These are phyloP conservation scores for Isabelozyma gotoi DNA, from an alignment of 805 yeast genomes.

Conservation along the genomic window DNA sequence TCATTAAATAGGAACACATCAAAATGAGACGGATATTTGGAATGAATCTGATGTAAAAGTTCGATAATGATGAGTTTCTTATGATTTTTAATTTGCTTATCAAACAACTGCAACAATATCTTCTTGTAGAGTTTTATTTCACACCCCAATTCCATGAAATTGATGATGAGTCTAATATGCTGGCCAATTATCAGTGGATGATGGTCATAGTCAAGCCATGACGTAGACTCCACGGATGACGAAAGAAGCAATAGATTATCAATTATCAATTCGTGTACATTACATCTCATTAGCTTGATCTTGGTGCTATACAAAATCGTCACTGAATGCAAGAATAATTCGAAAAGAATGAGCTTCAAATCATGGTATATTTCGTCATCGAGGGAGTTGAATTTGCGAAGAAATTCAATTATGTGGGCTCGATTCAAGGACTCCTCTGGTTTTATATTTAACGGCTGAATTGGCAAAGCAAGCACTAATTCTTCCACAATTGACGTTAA, in stretches of 20 bases:
- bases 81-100: conserved; percentile 2
- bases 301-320: conserved; percentile 23
- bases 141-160: conserved; percentile 36
- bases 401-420: conserved; percentile 6
- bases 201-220: conserved; percentile 5
- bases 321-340: conserved; percentile 20
- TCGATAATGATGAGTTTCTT: conserved; percentile 18
- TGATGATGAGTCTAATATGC: conserved; percentile 19
- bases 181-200: conserved; percentile 14
- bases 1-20: conserved; percentile 26
- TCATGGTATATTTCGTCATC: conserved; percentile 25
- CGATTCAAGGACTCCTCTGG: conserved; percentile 6
- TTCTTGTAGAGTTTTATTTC: conserved; percentile 17
- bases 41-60: conserved; percentile 19
- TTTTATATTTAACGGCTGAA: conserved; percentile 7
- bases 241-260: conserved; percentile 13
- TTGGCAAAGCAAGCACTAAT: conserved; percentile 13
- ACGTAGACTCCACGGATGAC: background rate
- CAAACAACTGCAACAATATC: conserved; percentile 18
- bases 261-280: conserved; percentile 19
- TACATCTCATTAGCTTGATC: conserved; percentile 17
- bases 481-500: conserved; percentile 20
- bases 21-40: conserved; percentile 25
- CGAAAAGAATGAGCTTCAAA: conserved; percentile 28
- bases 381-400: conserved; percentile 14